These are phyloP conservation scores for Aspergillus tubingensis DNA, from an alignment of 2,329 filamentous ascomycete species.

Conservation along the genomic window DNA sequence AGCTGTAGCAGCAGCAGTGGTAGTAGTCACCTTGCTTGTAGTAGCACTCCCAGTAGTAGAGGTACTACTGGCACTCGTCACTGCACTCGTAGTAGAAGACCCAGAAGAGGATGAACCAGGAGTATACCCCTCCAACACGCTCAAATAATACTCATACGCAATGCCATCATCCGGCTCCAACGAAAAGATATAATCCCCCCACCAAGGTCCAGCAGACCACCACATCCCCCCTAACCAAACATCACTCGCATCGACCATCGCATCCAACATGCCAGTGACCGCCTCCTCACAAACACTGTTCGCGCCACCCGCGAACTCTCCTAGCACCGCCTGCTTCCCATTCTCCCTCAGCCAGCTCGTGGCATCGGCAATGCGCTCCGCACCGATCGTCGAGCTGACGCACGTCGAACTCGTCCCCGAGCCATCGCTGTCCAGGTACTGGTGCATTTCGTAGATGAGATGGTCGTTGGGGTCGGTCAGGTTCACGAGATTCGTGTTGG, in stretches of 20 bases:
- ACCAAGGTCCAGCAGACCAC: slow-evolving; percentile 59
- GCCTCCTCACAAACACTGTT: slow-evolving; percentile 55
- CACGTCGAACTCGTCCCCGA: slow-evolving; percentile 55
- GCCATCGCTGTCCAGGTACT: slow-evolving; percentile 61
- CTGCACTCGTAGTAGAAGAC: background rate
- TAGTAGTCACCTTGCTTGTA: slow-evolving; percentile 10
- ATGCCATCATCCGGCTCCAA: slow-evolving; percentile 53
- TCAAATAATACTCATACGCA: slow-evolving; percentile 42
- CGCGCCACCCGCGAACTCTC: slow-evolving; percentile 57
- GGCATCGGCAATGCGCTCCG: slow-evolving; percentile 53
- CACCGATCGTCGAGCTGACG: slow-evolving; percentile 56
- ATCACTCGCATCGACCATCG: slow-evolving; percentile 51
- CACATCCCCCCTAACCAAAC: slow-evolving; percentile 57
- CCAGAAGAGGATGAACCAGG: slow-evolving; percentile 10
- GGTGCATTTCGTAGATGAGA: slow-evolving; percentile 63
- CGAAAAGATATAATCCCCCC: slow-evolving; percentile 51
- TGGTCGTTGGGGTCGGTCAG: slow-evolving; percentile 57
- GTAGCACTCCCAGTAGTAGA: background rate
- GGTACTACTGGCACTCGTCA: background rate
- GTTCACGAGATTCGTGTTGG: slow-evolving; percentile 46
- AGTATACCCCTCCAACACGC: slow-evolving; percentile 32
- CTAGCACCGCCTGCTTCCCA: slow-evolving; percentile 55
- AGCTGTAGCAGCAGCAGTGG: slow-evolving; percentile 6
- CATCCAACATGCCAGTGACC: slow-evolving; percentile 48
- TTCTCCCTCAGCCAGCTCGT: slow-evolving; percentile 58